Evolutionary conservation across 73 alveolate species (phyloP), one percentile per base, ranked within the genome.

Genomic region (Blepharisma japonicum): DNA sequence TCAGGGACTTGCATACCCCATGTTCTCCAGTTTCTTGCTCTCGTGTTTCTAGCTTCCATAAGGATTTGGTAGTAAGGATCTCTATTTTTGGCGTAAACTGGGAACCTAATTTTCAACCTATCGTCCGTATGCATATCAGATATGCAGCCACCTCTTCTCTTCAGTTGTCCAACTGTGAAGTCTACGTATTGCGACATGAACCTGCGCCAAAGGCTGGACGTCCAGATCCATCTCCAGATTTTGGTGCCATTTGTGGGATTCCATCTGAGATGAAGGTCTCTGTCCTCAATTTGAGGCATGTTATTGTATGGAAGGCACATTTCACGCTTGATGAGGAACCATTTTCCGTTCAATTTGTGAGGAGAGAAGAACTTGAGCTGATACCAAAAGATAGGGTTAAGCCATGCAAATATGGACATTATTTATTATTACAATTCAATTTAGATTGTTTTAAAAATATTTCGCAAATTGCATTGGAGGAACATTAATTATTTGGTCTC

Each of bases 391-490:
- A 7, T 38, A 39, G 80, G 80, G 68, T n/a, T 45, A 9, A 70
- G 61, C 80, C 80, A 70, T 8, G 77, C 80, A 7, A 45, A 45
- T n/a, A 70, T n/a, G 20, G 80, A 70, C 80, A 70, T 70, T 45
- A 32, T 32, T 32, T 32, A 32, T 32, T 32, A 32, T 32, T 32
- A 32, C 42, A 32, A 32, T 32, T 32, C 42, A 32, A 32, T 32
- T 32, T 32, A 32, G 42, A 32, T 32, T 32, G 42, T 0, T 32
- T 32, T 32, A 32, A 32, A 32, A 32, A 32, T 32, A 32, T 32
- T 32, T 32, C 42, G 42, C 42, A 32, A 32, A 32, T 32, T 32
- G 42, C 42, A 32, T 32, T 32, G 42, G 42, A 32, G 42, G 42
- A 32, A 32, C 42, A 32, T 32, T 32, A 32, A 32, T 32, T 32